Conservation (phyloP, 139 green algal genomes). For the Limnomonas spitsbergensis region DNA sequence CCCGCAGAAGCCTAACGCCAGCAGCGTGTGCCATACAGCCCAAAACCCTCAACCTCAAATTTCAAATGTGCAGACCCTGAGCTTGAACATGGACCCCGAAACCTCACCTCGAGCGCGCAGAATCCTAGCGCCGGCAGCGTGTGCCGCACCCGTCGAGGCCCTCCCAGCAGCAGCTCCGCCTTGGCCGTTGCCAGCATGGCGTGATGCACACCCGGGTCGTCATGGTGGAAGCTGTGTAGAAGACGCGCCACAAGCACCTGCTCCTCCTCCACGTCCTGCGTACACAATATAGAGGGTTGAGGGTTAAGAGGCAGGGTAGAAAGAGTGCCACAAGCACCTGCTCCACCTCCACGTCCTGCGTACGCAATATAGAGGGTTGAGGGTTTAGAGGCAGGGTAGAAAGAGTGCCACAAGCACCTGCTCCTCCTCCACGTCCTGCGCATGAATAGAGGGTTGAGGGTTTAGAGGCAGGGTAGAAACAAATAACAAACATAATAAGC, state of each 20-base stretch:
- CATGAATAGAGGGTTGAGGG: too few relatives aligned
- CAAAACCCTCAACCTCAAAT: too few relatives aligned
- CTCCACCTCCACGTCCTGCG: conserved; percentile 83
- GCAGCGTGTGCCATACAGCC: conserved; percentile 74
- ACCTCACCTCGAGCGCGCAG: neutral
- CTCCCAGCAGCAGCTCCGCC: conserved; percentile 61
- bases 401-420: conserved; percentile 84
- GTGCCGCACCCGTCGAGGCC: conserved; percentile 62
- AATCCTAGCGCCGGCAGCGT: conserved; percentile 82
- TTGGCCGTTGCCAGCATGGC: conserved; percentile 63
- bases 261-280: conserved; percentile 83
- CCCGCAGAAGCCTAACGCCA: conserved; percentile 68
- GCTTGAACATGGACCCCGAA: too few relatives aligned
- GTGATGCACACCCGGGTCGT: conserved; percentile 61
- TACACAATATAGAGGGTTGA: too few relatives aligned
- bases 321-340: conserved; percentile 84
- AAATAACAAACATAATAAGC: too few relatives aligned
- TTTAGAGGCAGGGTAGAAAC: conserved; percentile 85
- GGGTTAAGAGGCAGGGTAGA: conserved; percentile 84
- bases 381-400: conserved; percentile 84
- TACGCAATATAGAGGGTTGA: too few relatives aligned
- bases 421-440: conserved; percentile 83
- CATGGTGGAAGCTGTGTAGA: conserved; percentile 71
- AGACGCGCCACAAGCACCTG: conserved; percentile 84
- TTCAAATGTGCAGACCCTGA: too few relatives aligned